Evolutionary conservation across 495 filamentous ascomycete species (phyloP), one percentile per base, ranked within the genome.

Genomic region (Xylaria cubensis): DNA sequence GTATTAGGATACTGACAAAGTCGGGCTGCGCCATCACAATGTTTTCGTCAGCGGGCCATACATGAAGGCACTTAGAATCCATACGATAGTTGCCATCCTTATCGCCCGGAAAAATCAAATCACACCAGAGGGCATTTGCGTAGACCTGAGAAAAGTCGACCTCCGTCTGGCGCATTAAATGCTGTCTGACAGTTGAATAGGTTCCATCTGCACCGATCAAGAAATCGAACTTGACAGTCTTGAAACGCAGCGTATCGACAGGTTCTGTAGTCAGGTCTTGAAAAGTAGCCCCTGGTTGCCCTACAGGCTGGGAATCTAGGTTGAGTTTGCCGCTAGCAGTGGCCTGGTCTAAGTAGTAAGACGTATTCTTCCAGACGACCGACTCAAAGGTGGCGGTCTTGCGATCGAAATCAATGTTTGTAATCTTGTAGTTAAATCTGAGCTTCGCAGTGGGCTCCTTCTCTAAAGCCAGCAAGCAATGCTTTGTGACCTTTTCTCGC

Each of bases 1-100:
- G 17, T 46, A 15, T 46, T 5, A 15, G 17, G 13, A 13, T 46
- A 67, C 81, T 46, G 61, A 83, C 81, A 6, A 86, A 79, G 32
- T 87, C 90, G 0, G 93, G 92, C 13, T 95, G 89, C 3, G 93
- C 93, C 75, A 95, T 94, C 81, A 95, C 95, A 93, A 95, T 95
- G 80, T 90, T 89, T 17, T 90, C 87, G 65, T 87, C 86, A 21
- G 88, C 90, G 7, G 93, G 93, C 93, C 93, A 95, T 79, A 95
- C 94, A 78, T 95, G 93, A 0, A 95, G 84, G 76, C 94, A 92
- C 73, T 93, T 88, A 21, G 91, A 21, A 12, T 72, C 56, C 71
- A 75, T 71, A 10, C 53, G n/a, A 32, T 64, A 64, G 21, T 64
- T 64, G 39, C n/a, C 19, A 24, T 44, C 6, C 17, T 64, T 13